phyloP scores from a whole-genome alignment of 768 basidiomycete genomes.

The Rickenella mellea region DNA sequence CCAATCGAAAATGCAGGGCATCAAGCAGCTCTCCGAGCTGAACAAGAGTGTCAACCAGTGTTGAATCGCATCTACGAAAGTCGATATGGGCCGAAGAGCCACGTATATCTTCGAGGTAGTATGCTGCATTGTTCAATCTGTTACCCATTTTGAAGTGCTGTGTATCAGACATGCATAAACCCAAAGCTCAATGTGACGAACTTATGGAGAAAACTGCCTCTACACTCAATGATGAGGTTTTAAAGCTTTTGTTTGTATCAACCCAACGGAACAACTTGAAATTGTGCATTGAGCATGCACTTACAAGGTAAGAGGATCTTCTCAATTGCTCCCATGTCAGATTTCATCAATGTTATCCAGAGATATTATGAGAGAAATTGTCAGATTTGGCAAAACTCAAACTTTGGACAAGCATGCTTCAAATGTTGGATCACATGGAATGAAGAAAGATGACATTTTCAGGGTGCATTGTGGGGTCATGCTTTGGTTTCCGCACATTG shows the following conservation, averaged over 20 bases:
- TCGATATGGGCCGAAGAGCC: slow-evolving; percentile 11
- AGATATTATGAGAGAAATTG: no score
- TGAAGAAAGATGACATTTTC: no score
- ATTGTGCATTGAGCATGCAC: no score
- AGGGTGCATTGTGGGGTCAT: no score
- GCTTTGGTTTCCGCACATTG: no score
- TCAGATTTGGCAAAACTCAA: no score
- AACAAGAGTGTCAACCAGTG: slow-evolving; percentile 7
- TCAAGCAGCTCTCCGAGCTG: slow-evolving; percentile 9
- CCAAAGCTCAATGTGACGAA: slow-evolving; percentile 3
- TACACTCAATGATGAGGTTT: slow-evolving; percentile 10
- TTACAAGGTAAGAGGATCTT: no score
- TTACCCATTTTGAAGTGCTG: neutral
- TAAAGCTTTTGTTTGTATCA: slow-evolving; percentile 14
- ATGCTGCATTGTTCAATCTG: neutral
- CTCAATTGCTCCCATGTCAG: no score
- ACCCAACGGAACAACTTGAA: slow-evolving; percentile 18
- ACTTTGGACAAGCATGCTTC: no score
- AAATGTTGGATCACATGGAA: no score
- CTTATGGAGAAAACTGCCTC: slow-evolving; percentile 14
- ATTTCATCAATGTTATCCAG: no score
- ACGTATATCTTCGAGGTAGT: slow-evolving; percentile 11
- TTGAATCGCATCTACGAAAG: no score
- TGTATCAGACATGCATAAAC: slow-evolving; percentile 14
- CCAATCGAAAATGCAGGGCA: slow-evolving; percentile 8